Percentiles rank a stretch among this genome's conserved stretches.
Conservation (phyloP, 2,329 filamentous ascomycete species). For the Beauveria brongniartii region DNA sequence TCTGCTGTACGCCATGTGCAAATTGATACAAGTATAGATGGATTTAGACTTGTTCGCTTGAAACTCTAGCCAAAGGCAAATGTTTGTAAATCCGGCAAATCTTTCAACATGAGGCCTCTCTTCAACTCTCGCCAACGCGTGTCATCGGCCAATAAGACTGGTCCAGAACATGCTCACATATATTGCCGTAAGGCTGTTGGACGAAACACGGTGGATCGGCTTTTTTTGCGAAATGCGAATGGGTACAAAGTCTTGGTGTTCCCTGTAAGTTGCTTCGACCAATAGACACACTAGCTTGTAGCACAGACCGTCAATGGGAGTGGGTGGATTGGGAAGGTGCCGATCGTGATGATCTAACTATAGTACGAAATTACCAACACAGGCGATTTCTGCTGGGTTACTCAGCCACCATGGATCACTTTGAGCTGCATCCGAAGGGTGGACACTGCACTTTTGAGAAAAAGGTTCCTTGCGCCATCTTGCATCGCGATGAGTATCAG, state of each 20-base stretch:
- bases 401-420: not conserved
- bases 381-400: not conserved
- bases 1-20: not conserved
- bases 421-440: not conserved
- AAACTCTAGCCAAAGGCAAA: not conserved
- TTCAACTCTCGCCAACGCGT: no score
- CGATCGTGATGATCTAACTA: constrained; percentile 1
- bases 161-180: no score
- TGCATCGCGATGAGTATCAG: not conserved
- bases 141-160: no score
- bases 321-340: not conserved
- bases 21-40: not conserved
- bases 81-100: not conserved
- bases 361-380: not conserved
- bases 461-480: not conserved
- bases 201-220: not conserved
- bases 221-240: not conserved
- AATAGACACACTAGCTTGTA: not conserved
- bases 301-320: not conserved
- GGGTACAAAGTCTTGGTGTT: not conserved
- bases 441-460: not conserved
- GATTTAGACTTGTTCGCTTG: not conserved
- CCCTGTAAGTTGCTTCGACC: not conserved
- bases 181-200: not conserved
- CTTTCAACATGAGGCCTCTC: not conserved